These are phyloP conservation scores for Backusella australiensis DNA, from an alignment of 192 early-diverging fungal genomes.

Conservation along the genomic window DNA sequence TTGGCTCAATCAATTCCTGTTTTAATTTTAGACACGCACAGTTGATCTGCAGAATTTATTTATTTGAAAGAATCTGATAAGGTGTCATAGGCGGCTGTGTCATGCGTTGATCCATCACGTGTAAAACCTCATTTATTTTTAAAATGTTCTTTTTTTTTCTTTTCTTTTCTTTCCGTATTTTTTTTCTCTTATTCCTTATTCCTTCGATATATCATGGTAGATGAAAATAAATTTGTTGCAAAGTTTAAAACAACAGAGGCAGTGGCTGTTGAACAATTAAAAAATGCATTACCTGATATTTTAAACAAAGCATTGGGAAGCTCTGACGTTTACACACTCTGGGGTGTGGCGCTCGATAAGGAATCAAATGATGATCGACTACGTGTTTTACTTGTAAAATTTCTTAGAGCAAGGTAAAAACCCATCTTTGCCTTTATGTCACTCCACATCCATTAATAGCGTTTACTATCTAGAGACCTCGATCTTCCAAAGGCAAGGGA, in stretches of 20 bases:
- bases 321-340: slow-evolving; percentile 41
- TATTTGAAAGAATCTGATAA: background rate
- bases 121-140: background rate
- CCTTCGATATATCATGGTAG: background rate
- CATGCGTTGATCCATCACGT: background rate
- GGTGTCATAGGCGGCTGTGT: too few species aligned
- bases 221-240: slow-evolving; percentile 24
- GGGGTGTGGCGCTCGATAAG: slow-evolving; percentile 48
- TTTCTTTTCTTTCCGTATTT: background rate
- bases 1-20: too few species aligned
- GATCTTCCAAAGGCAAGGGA: slow-evolving; percentile 35
- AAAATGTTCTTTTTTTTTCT: background rate
- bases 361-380: slow-evolving; percentile 45
- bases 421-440: background rate
- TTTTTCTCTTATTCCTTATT: background rate
- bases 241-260: slow-evolving; percentile 36
- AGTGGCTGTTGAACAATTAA: slow-evolving; percentile 42
- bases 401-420: slow-evolving; percentile 49
- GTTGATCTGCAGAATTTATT: too few species aligned
- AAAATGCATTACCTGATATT: slow-evolving; percentile 46
- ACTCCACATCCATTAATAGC: background rate
- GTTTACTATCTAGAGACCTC: slow-evolving; percentile 19
- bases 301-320: slow-evolving; percentile 17
- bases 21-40: too few species aligned
- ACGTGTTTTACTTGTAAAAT: slow-evolving; percentile 59